A percentile compares a stretch with the other conserved stretches of the same genome.
phyloP scores from a whole-genome alignment of 1,284 basidiomycete species.

The Phaffia rhodozyma region DNA sequence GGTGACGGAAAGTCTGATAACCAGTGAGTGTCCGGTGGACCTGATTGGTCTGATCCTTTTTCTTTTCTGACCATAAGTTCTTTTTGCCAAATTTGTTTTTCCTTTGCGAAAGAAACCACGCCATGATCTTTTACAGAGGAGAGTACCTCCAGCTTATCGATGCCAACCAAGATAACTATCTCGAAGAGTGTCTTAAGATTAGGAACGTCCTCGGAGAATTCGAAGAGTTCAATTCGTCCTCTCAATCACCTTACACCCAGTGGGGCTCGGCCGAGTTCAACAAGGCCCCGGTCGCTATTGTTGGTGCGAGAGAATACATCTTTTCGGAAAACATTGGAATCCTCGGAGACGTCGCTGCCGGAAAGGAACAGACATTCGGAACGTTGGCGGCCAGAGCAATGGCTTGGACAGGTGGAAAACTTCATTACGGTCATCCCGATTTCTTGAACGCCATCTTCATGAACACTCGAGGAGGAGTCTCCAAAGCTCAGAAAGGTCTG shows the following conservation, averaged over 20 bases:
- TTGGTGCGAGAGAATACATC: conserved; percentile 98
- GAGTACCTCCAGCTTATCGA: conserved; percentile 99
- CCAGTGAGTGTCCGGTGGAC: conserved; percentile 40
- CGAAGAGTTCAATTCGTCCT: conserved; percentile 79
- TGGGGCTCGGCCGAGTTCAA: conserved; percentile 78
- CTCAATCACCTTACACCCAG: conserved; percentile 74
- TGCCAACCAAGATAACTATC: conserved; percentile 99
- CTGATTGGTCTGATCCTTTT: not conserved
- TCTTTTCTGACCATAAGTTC: not conserved
- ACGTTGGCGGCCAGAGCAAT: conserved; percentile 88
- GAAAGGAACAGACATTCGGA: conserved; percentile 99
- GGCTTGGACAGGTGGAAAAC: conserved; percentile 94
- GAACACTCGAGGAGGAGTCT: conserved; percentile 95
- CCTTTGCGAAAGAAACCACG: conserved; percentile 52
- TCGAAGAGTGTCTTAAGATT: conserved; percentile 99
- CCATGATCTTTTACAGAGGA: conserved; percentile 97
- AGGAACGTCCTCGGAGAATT: conserved; percentile 97
- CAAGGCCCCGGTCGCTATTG: conserved; percentile 84
- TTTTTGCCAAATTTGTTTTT: not conserved
- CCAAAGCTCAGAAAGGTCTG: conserved; percentile 96
- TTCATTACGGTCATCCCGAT: conserved; percentile 98
- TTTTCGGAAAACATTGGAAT: conserved; percentile 99
- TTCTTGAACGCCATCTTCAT: conserved; percentile 97
- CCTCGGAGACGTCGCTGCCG: conserved; percentile 92
- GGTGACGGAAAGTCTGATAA: conserved; percentile 99